phyloP scores from a whole-genome alignment of 768 basidiomycete genomes.

The Rhodotorula paludigena region DNA sequence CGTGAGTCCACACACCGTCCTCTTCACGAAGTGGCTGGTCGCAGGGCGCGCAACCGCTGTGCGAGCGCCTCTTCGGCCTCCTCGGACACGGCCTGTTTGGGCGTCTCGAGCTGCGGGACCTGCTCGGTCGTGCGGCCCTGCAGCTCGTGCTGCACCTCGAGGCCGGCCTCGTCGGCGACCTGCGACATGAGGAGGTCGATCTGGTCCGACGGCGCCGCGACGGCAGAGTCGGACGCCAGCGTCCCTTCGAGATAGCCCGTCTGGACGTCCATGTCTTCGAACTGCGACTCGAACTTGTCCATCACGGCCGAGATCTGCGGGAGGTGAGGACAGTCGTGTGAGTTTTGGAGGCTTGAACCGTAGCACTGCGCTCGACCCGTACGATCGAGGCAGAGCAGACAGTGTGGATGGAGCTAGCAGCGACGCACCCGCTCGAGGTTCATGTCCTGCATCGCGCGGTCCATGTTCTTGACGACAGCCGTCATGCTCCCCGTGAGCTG shows the following conservation, averaged over 20 bases:
- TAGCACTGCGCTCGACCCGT: too few relatives aligned
- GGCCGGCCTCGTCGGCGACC: conserved; percentile 93
- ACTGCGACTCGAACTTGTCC: conserved; percentile 98
- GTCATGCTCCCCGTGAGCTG: conserved; percentile 94
- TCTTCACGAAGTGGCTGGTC: conserved; percentile 64
- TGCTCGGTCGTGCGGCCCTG: conserved; percentile 55
- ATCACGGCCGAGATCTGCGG: conserved; percentile 89
- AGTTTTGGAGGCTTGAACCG: too few relatives aligned
- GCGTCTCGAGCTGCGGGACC: conserved; percentile 60
- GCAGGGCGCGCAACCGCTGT: conserved; percentile 77
- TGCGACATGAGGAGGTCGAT: conserved; percentile 85
- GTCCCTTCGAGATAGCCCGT: conserved; percentile 97
- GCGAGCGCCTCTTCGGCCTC: conserved; percentile 75
- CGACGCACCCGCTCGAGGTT: conserved; percentile 82
- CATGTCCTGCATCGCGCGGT: conserved; percentile 98
- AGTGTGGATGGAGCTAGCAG: background rate
- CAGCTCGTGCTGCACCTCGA: conserved; percentile 88
- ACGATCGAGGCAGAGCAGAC: background rate
- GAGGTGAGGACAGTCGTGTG: background rate
- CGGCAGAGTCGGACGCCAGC: conserved; percentile 86
- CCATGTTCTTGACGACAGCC: conserved; percentile 94
- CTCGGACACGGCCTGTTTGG: conserved; percentile 52
- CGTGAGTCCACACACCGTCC: too few relatives aligned
- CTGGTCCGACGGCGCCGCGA: conserved; percentile 93
- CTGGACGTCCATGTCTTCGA: conserved; percentile 94